Evolutionary conservation across 179 eudicot genomes (phyloP), one percentile per base, ranked within the genome.

Genomic region (Nepenthes alata): DNA sequence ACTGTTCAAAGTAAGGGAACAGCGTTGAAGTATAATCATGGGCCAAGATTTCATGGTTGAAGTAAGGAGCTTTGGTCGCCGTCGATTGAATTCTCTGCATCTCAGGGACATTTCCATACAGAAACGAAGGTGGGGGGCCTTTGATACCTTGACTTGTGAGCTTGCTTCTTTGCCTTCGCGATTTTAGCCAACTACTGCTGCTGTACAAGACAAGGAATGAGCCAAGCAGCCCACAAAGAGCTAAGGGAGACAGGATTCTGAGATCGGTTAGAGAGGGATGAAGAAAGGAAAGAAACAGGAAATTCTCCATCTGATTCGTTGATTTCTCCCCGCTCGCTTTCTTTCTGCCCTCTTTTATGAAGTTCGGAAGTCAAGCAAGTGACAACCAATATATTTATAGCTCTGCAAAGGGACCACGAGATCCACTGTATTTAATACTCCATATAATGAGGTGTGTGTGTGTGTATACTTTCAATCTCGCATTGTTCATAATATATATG

Each of bases 1-100:
- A 88, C 61, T 72, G 81, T 52, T 83, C 87, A 58, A 88, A 81
- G 80, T 85, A 85, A 41, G 96, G 96, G 63, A 88, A 85, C 35
- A 88, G 66, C 6, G 78, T 64, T 53, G 83, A 78, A 54, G 87
- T 77, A 14, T 78, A 88, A 48, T 88, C 89, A 69, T 88, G 89
- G 25, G 80, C 85, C 3, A 84, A 73, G 57, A 80, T 78, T 35
- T 78, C 80, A 55, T 48, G 69, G 39, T 54, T 71, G 41, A 35
- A 59, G 1, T 37, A 53, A 0, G 73, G 14, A 2, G 66, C 49
- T n/a, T 62, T 47, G 14, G 53, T 41, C 0, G 71, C 64, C 39
- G 80, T 59, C 5, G 79, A 73, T 61, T 73, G 80, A 44, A 85
- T 85, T 63, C 55, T 81, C 71, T 83, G 84, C 89, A 88, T 85